Evolutionary conservation across 2,329 filamentous ascomycete species (phyloP).

Genomic region (Neocucurbitaria cava): DNA sequence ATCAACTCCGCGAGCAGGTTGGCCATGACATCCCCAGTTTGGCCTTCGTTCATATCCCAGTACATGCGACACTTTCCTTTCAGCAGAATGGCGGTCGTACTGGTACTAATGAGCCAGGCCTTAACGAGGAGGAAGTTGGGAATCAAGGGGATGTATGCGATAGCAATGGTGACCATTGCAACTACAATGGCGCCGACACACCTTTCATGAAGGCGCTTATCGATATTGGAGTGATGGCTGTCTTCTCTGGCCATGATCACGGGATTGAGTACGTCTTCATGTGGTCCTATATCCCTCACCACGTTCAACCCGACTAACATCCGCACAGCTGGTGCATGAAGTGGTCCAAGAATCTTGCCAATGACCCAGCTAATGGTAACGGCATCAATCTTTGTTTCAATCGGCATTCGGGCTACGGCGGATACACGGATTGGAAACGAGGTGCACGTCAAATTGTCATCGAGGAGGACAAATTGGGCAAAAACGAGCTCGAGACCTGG

Average conservation of each 20-base stretch:
- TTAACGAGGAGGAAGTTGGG: slow-evolving; percentile 38
- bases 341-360: slow-evolving; percentile 41
- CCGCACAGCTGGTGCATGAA: slow-evolving; percentile 48
- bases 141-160: slow-evolving; percentile 31
- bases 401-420: slow-evolving; percentile 73
- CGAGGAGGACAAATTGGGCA: slow-evolving; percentile 50
- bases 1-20: slow-evolving; percentile 32
- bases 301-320: not conserved
- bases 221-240: slow-evolving; percentile 53
- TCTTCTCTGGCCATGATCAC: slow-evolving; percentile 73
- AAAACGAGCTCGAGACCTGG: slow-evolving; percentile 63
- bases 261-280: slow-evolving; percentile 25
- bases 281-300: not conserved
- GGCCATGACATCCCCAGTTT: slow-evolving; percentile 55
- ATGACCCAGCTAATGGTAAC: slow-evolving; percentile 50
- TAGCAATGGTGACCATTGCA: slow-evolving; percentile 21
- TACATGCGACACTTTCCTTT: slow-evolving; percentile 31
- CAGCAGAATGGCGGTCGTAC: slow-evolving; percentile 59
- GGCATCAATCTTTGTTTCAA: slow-evolving; percentile 64
- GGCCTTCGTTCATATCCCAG: slow-evolving; percentile 63
- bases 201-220: slow-evolving; percentile 69
- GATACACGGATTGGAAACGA: slow-evolving; percentile 69
- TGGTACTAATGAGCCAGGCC: slow-evolving; percentile 50
- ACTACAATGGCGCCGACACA: slow-evolving; percentile 59
- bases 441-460: slow-evolving; percentile 65